Percentiles rank a stretch among this genome's conserved stretches.
These are phyloP conservation scores for Parasitella parasitica DNA, from an alignment of 371 early-diverging fungal genomes.

Conservation along the genomic window DNA sequence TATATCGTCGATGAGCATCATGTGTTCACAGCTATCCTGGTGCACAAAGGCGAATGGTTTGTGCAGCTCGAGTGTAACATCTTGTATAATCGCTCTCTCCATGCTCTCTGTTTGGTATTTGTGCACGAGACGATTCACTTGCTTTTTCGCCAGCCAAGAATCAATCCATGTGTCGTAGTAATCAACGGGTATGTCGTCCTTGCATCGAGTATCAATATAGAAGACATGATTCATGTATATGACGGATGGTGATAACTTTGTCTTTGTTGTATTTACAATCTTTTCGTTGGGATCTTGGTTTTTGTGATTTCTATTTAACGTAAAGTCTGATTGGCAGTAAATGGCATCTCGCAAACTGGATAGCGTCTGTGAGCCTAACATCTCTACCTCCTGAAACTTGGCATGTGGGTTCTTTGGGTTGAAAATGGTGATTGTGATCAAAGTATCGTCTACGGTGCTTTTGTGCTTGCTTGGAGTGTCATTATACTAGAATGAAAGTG, in stretches of 20 bases:
- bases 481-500: neutral
- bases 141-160: constrained; percentile 10
- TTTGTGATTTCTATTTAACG: constrained; percentile 2
- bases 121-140: constrained; percentile 17
- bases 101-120: constrained; percentile 37
- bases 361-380: constrained; percentile 46
- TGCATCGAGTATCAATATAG: constrained; percentile 45
- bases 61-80: constrained; percentile 56
- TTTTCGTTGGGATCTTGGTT: constrained; percentile 1
- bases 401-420: constrained; percentile 19
- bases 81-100: constrained; percentile 54
- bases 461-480: neutral
- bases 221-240: constrained; percentile 50
- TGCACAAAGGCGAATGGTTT: constrained; percentile 71
- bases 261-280: constrained; percentile 17
- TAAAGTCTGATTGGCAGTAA: constrained; percentile 40
- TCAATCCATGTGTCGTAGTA: constrained; percentile 1
- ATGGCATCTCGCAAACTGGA: constrained; percentile 49
- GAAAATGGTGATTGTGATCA: constrained; percentile 33
- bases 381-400: constrained; percentile 46
- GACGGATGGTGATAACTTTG: constrained; percentile 31
- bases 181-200: neutral
- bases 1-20: constrained; percentile 64
- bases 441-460: neutral
- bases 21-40: constrained; percentile 76